Evolutionary conservation across 2,329 filamentous ascomycete genomes (phyloP), one percentile per base, ranked within the genome.

Genomic region (Pyrenophora graminea): DNA sequence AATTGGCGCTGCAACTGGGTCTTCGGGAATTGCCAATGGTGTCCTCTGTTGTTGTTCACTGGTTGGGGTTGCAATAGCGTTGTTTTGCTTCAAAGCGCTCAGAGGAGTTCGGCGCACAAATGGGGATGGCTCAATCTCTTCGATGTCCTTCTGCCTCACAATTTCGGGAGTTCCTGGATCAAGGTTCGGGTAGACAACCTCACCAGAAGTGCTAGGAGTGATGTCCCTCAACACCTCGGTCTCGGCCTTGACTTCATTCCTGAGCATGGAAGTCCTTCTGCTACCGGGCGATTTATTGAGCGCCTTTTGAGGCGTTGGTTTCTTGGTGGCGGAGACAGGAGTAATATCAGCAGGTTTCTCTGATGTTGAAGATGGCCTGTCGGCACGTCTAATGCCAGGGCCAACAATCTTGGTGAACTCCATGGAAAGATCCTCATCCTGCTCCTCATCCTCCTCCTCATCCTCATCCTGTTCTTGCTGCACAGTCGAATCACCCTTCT

Each of bases 341-440:
- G 51, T 48, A 3, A 36, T 41, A 13, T 54, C 56, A 17, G 50
- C 44, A n/a, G 58, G 41, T 25, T 62, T 61, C 27, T 63, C 63
- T 30, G 66, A 61, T 15, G 61, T 64, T 31, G 58, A 34, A 21
- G 52, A 34, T 38, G 40, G 41, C n/a, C 53, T 53, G 4, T 44
- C 58, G 18, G 56, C 21, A 30, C 58, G 61, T 51, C 66, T 72
- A 48, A 80, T 78, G 31, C 75, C 76, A 7, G 66, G 64, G 4
- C 77, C 79, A 38, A 80, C 64, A 6, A 77, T 75, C n/a, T 75
- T 74, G 1, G 79, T 80, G 27, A 80, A 72, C 45, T 81, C 79
- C 79, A 81, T 81, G n/a, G 77, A 78, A 21, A 80, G 74, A 69
- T 76, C 81, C 69, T 59, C 65, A 10, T 62, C 69, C 45, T 62